Percentiles rank a stretch among this genome's conserved stretches.
Conservation (phyloP, 805 yeast species). For the Pichia phayaonensis region DNA sequence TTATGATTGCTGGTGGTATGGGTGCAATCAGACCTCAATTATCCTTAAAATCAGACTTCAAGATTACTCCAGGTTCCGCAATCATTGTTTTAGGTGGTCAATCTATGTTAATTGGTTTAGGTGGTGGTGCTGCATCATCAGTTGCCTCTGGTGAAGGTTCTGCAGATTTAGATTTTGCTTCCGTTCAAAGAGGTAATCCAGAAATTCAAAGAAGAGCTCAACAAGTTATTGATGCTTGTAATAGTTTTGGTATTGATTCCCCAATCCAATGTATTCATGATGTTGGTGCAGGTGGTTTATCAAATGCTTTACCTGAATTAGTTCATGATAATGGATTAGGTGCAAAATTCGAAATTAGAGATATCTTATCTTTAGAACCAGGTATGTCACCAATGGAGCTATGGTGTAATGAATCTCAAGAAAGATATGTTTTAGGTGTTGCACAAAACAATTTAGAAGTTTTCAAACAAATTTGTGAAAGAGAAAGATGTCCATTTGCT, state of each 20-base stretch:
- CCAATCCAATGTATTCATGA: constrained; percentile 97
- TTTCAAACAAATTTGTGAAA: constrained; percentile 74
- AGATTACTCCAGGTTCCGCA: constrained; percentile 85
- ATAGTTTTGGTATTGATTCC: constrained; percentile 59
- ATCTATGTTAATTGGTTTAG: constrained; percentile 94
- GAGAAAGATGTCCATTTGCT: constrained; percentile 95
- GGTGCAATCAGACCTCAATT: constrained; percentile 93
- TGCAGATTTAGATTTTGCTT: constrained; percentile 94
- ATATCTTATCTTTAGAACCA: constrained; percentile 84
- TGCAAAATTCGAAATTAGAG: constrained; percentile 85
- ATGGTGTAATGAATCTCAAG: constrained; percentile 99
- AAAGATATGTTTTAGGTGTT: constrained; percentile 92
- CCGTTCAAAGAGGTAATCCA: constrained; percentile 98
- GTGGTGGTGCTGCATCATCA: constrained; percentile 99
- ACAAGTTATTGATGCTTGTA: constrained; percentile 93
- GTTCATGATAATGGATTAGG: constrained; percentile 97
- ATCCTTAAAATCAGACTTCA: constrained; percentile 71
- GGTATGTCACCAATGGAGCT: constrained; percentile 99
- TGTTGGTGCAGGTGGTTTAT: constrained; percentile 98
- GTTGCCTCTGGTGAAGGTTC: constrained; percentile 95
- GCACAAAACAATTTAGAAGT: constrained; percentile 63
- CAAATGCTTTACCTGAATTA: constrained; percentile 94
- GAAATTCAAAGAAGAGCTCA: constrained; percentile 99
- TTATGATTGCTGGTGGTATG: constrained; percentile 99
- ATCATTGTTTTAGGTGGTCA: constrained; percentile 96